These are phyloP conservation scores for Dictyostelium capitatum DNA, from an alignment of 78 protist genomes.

Conservation along the genomic window DNA sequence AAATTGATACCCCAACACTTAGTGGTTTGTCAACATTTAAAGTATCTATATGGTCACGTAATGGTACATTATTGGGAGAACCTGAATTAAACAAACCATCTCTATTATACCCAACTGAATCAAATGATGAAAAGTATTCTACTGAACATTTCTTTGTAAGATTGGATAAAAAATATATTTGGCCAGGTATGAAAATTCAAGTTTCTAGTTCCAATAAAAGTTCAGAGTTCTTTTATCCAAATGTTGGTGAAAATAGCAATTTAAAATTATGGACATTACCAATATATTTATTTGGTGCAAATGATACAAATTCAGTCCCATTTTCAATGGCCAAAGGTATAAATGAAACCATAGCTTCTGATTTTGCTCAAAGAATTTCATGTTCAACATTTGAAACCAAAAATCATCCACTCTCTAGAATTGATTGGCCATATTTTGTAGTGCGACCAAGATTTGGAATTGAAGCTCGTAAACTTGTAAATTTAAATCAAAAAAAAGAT, in stretches of 20 bases:
- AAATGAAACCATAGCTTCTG: background rate
- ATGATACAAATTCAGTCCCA: background rate
- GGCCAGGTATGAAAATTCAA: background rate
- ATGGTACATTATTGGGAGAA: background rate
- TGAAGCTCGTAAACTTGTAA: background rate
- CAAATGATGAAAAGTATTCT: slow-evolving; percentile 16
- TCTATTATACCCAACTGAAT: slow-evolving; percentile 29
- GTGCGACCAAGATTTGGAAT: background rate
- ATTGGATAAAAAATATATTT: background rate
- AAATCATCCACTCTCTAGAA: slow-evolving; percentile 4
- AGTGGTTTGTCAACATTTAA: background rate
- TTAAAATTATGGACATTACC: slow-evolving; percentile 17
- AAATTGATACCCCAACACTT: background rate
- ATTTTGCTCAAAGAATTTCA: slow-evolving; percentile 19
- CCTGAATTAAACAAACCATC: slow-evolving; percentile 12
- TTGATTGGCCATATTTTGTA: slow-evolving; percentile 12
- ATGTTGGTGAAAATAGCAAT: background rate
- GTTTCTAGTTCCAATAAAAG: background rate
- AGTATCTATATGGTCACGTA: no score
- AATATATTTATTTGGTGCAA: slow-evolving; percentile 47
- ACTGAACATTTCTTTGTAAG: background rate
- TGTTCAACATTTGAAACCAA: background rate
- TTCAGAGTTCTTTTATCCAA: background rate
- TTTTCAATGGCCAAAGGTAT: background rate
- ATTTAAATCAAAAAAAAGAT: slow-evolving; percentile 3